Conservation (phyloP, 208 protist species). For the Tritrichomonas musculus region DNA sequence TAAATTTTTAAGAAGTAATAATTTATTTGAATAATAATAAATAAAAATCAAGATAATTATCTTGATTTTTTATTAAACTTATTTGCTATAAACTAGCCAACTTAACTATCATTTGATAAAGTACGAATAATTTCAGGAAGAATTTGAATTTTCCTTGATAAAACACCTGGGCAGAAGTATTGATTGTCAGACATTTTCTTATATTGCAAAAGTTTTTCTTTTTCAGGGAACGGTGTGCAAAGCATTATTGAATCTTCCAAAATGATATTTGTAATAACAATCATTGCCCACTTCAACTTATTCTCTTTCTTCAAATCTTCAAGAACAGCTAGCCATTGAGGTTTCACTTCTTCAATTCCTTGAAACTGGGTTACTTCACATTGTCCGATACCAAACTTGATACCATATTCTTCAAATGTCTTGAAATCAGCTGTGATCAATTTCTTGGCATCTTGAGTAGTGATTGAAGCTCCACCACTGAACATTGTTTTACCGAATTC, state of each 20-base stretch:
- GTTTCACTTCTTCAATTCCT: neutral
- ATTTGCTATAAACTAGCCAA: too few relatives aligned
- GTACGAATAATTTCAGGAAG: neutral
- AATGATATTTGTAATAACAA: neutral
- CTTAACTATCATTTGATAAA: too few relatives aligned
- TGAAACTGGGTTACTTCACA: neutral
- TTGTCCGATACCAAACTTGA: neutral
- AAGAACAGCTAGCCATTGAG: neutral
- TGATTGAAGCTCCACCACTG: neutral
- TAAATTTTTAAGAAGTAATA: too few relatives aligned
- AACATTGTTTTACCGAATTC: neutral
- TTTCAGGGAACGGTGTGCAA: neutral
- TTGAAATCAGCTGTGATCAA: neutral
- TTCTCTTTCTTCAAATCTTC: neutral
- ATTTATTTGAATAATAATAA: too few relatives aligned
- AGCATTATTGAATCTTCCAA: neutral
- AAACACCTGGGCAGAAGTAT: neutral
- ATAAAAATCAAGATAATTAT: too few relatives aligned
- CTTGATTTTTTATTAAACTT: too few relatives aligned
- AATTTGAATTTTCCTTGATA: neutral
- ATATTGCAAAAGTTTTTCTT: neutral
- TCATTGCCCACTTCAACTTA: neutral
- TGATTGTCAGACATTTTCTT: neutral
- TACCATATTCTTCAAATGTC: neutral
- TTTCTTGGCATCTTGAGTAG: neutral